Base-by-base conservation (phyloP, 1,284 basidiomycete species). In the Lentinus polychrous region DNA sequence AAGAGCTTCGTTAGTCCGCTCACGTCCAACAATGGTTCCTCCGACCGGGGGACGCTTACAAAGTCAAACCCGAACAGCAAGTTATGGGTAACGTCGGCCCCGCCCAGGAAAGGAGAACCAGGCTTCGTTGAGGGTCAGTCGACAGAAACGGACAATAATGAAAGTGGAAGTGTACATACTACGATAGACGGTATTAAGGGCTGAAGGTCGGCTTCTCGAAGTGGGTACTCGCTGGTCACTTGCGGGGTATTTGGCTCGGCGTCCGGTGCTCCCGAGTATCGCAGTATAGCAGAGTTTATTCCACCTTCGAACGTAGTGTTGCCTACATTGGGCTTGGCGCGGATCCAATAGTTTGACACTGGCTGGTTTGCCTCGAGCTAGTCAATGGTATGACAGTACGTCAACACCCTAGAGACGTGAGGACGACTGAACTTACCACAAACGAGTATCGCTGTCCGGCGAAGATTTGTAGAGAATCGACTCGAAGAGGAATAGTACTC, bases 391-490 rank as follows among this genome's bases (percentile, higher is more conserved):
- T 3, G 17, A 35, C 10, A n/a, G 8, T 10, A 36, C 4, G 17
- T 15, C 10, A 32, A 18, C 35, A 34, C 17, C 31, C 18, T 11
- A 48, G 23, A 8, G 10, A 4, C n/a, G 37, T 34, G 18, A 14
- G 11, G 24, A 33, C 15, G 20, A 10, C 10, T 4, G 27, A 10
- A 54, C 57, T 49, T 35, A 65, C 59, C 36, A 67, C 54, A 45
- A 67, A 57, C 55, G 71, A 64, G 61, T 66, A 66, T 35, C 62
- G 60, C 48, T 70, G 68, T 22, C 59, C 66, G 8, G 63, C 60
- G 49, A 58, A 66, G 33, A 76, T 73, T 33, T 66, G 61, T 18
- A 76, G 60, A 1, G 60, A 59, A 45, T 73, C 69, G 2, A 75
- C 73, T 1, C 56, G 60, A 3, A 65, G 46, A 1, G 78, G 72